A percentile compares a stretch with the other conserved stretches of the same genome.
Evolutionary conservation across 1,139 yeast genomes (phyloP).

Genomic region (Saccharomyces hybrid): DNA sequence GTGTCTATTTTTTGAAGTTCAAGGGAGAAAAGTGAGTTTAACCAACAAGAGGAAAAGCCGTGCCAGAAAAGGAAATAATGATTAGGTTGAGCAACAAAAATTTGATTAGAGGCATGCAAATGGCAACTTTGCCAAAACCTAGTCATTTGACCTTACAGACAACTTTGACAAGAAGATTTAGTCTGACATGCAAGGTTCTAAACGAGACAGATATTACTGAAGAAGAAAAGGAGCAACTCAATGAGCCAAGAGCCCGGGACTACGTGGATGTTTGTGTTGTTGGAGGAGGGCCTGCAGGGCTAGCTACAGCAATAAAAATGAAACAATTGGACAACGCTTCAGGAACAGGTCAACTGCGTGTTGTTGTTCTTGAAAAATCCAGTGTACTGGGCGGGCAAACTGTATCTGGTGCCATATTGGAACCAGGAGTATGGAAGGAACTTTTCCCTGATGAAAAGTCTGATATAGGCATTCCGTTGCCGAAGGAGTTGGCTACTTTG

Average conservation of each 20-base stretch:
- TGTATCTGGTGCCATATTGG: conserved; percentile 88
- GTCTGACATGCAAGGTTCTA: background rate
- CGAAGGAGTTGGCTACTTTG: conserved; percentile 63
- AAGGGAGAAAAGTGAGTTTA: background rate
- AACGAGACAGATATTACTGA: background rate
- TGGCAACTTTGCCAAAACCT: background rate
- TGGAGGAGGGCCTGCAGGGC: conserved; percentile 97
- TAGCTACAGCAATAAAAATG: conserved; percentile 83
- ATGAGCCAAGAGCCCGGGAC: conserved; percentile 68
- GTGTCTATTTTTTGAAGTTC: background rate
- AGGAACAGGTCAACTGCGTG: conserved; percentile 61
- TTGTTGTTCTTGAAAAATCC: conserved; percentile 84
- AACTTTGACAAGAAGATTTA: background rate
- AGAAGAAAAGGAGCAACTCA: background rate
- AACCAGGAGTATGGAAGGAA: conserved; percentile 80
- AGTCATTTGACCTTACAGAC: background rate
- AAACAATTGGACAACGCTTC: conserved; percentile 73
- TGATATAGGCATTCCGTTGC: conserved; percentile 60
- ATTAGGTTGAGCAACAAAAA: background rate
- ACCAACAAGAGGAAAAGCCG: background rate
- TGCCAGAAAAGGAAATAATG: background rate
- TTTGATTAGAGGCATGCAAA: background rate
- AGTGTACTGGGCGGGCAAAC: conserved; percentile 88
- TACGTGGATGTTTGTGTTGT: conserved; percentile 92
- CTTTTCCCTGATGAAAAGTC: conserved; percentile 64